Percentiles rank a stretch among this genome's conserved stretches.
Conservation (phyloP, 768 basidiomycete genomes). For the Scleroderma citrinum region DNA sequence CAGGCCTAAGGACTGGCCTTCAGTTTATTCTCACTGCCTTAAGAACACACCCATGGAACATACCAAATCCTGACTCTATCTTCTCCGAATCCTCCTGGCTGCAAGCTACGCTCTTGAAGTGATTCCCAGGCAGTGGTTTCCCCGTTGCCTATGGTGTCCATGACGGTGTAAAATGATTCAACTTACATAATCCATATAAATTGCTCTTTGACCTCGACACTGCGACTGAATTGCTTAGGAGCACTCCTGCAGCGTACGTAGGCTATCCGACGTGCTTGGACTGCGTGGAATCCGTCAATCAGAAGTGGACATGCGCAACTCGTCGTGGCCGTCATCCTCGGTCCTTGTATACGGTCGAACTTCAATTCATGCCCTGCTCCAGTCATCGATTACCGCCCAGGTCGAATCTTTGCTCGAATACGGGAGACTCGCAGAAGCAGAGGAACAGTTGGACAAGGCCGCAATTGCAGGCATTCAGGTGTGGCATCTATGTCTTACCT, state of each 20-base stretch:
- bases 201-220: too few species aligned
- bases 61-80: constrained; percentile 55
- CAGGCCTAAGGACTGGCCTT: constrained; percentile 16
- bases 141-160: constrained; percentile 1
- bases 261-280: too few species aligned
- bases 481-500: constrained; percentile 6
- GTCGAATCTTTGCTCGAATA: constrained; percentile 61
- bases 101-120: constrained; percentile 43
- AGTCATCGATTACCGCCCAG: constrained; percentile 67
- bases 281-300: too few species aligned
- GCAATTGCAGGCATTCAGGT: constrained; percentile 30
- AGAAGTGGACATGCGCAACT: constrained; percentile 14
- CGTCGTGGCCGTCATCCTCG: constrained; percentile 58
- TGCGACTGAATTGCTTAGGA: too few species aligned
- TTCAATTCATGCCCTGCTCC: constrained; percentile 60
- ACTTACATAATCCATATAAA: too few species aligned
- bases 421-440: constrained; percentile 60
- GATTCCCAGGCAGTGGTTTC: constrained; percentile 39
- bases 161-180: background rate
- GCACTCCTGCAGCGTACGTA: background rate
- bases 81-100: constrained; percentile 58
- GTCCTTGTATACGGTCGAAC: constrained; percentile 58
- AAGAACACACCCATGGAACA: constrained; percentile 14
- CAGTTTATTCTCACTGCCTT: constrained; percentile 16
- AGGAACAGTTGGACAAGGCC: constrained; percentile 51